Evolutionary conservation across 495 filamentous ascomycete genomes (phyloP), one percentile per base, ranked within the genome.

Genomic region (Xylaria castorea): DNA sequence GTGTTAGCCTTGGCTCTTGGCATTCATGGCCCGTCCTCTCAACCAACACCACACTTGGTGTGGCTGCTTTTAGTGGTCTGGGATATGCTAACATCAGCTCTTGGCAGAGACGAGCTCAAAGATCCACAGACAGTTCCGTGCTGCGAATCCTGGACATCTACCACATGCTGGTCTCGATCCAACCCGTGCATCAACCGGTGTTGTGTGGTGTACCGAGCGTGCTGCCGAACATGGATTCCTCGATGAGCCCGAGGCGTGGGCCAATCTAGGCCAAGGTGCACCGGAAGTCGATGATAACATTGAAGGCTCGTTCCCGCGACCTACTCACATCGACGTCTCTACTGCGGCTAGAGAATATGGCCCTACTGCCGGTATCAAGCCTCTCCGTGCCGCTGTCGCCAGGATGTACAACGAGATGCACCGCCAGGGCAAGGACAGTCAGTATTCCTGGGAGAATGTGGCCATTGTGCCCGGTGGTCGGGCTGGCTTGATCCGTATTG

Each of bases 401-500:
- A 87, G 89, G 65, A 87, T 98, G 70, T 98, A 98, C 86, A 98
- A 98, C 77, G 91, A 89, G 78, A 94, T 97, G 81, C 94, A 97
- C 78, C 90, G 95, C 55, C 85, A 95, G 82, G 93, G 92, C 71
- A 94, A 96, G 83, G 84, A 87, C n/a, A 95, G 92, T 80, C 86
- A 97, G 81, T 98, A 98, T 80, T 94, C 92, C n/a, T 97, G 94
- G 92, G 95, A 98, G 84, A 98, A 98, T 82, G 95, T 98, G n/a
- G 94, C 93, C 81, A 97, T 98, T 78, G 95, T 98, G 5, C 95
- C 95, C 51, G 95, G 95, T 81, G 95, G 95, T 34, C 87, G 95
- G 73, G 95, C 95, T 20, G 95, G 95, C 32, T 84, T 98, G 83
- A 97, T 98, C 73, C 89, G 95, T 61, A 97, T 98, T 82, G 94